A percentile compares a stretch with the other conserved stretches of the same genome.
Conservation (phyloP, 805 yeast species). For the Candida suzukii region DNA sequence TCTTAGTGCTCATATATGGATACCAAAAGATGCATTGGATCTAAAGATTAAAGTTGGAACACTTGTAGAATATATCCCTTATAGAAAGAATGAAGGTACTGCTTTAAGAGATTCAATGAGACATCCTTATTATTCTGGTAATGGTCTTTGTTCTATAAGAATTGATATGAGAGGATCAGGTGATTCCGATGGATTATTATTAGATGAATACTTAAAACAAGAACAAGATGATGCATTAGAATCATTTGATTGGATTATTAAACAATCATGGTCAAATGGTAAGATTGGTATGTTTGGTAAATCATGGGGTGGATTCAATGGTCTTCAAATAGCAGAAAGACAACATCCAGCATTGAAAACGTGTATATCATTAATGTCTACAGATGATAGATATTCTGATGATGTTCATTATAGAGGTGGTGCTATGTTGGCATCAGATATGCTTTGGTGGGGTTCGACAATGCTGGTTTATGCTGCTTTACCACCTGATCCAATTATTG, state of each 20-base stretch:
- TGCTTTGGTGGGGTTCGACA: conserved; percentile 46
- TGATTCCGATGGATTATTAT: conserved; percentile 34
- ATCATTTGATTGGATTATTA: conserved; percentile 34
- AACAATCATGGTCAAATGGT: conserved; percentile 38
- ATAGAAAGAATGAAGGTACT: conserved; percentile 37
- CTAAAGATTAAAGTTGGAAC: conserved; percentile 28
- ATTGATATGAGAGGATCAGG: conserved; percentile 41
- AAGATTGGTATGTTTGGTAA: conserved; percentile 41
- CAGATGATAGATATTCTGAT: conserved; percentile 40
- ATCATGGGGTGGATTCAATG: conserved; percentile 44
- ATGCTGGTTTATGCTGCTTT: conserved; percentile 37
- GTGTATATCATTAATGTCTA: conserved; percentile 36
- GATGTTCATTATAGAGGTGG: conserved; percentile 46
- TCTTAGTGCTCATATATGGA: conserved; percentile 37
- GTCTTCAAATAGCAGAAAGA: conserved; percentile 37
- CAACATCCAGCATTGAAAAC: conserved; percentile 40
- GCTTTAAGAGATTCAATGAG: conserved; percentile 37
- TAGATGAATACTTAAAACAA: conserved; percentile 34
- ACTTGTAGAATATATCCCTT: conserved; percentile 37
- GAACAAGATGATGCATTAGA: conserved; percentile 39
- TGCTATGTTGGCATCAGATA: conserved; percentile 35
- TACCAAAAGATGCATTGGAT: conserved; percentile 29
- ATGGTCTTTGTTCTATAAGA: conserved; percentile 37
- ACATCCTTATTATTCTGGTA: conserved; percentile 40
- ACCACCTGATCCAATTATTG: conserved; percentile 38